Evolutionary conservation across 306 rosid genomes (phyloP), one percentile per base, ranked within the genome.

Genomic region (Herpetospermum pedunculosum): DNA sequence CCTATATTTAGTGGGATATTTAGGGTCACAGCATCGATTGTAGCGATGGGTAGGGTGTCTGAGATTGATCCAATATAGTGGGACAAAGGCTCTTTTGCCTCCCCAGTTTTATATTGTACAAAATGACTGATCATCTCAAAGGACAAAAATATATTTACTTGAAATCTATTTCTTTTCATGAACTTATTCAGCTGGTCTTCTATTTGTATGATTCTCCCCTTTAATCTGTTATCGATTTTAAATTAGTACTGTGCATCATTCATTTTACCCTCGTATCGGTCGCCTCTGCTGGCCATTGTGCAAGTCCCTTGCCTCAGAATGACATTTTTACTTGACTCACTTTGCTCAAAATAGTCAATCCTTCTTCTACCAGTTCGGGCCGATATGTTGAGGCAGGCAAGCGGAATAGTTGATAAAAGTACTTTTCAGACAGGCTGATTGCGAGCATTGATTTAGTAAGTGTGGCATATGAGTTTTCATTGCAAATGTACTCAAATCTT

Each of bases 21-120:
- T 63, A 63, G 48, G 70, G 47, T 63, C 70, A 63, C 70, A 63
- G 26, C 47, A 19, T 67, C 48, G 18, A 23, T 67, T 32, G 46
- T 67, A 67, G 72, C 14, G 30, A 63, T 67, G 35, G 15, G 50
- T 67, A 67, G 72, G 72, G 23, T 23, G 73, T 28, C 40, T 67
- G 53, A 44, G 54, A 44, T 69, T 44, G 54, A 41, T 69, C 54
- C 70, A 44, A 69, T 69, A 15, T 69, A 26, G 54, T 26, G 55
- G 40, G 73, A 69, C 38, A 69, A 40, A 12, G 54, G 38, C 50
- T 25, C 40, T 44, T 41, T 44, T 69, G 73, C 73, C 50, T 69
- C 73, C 54, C 52, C n/a, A 41, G 37, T 69, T 44, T 69, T 4
- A 43, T 69, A 26, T 44, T 69, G 73, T 69, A 69, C 73, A 69